Conservation (phyloP, 106 monocot species). For the Dioscorea alata region DNA sequence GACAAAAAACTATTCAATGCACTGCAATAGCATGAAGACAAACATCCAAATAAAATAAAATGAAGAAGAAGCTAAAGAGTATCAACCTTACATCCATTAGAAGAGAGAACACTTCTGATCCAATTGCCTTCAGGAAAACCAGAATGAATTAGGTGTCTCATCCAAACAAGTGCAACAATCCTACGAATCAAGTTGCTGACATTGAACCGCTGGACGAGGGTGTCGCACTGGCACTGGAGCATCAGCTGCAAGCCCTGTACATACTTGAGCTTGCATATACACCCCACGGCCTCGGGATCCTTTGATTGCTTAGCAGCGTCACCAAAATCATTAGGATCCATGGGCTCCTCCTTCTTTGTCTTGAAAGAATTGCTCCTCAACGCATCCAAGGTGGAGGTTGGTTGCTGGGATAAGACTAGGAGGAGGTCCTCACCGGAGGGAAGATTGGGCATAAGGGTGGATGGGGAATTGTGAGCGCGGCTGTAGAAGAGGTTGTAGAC, state of each 20-base stretch:
- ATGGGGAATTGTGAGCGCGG: slow-evolving; percentile 7
- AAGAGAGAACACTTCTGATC: slow-evolving; percentile 16
- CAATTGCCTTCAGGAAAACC: slow-evolving; percentile 47
- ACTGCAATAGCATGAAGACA: background rate
- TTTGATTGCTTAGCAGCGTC: background rate
- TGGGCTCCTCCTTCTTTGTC: background rate
- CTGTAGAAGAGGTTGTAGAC: slow-evolving; percentile 30
- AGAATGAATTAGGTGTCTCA: slow-evolving; percentile 33
- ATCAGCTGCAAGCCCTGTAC: slow-evolving; percentile 79
- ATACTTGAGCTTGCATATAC: slow-evolving; percentile 35
- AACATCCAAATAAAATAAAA: background rate
- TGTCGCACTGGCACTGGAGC: slow-evolving; percentile 75
- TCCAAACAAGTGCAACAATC: slow-evolving; percentile 45
- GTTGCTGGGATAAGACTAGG: background rate
- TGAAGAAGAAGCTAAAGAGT: background rate
- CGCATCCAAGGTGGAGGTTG: no score
- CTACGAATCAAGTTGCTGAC: slow-evolving; percentile 50
- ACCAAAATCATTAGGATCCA: slow-evolving; percentile 26
- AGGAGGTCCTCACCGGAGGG: slow-evolving; percentile 11
- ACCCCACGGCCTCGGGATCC: slow-evolving; percentile 19
- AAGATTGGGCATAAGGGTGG: background rate
- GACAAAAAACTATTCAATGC: background rate
- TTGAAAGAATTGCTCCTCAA: background rate
- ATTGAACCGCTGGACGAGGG: slow-evolving; percentile 48
- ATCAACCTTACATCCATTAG: background rate